Conservation (phyloP, 179 eudicot genomes). For the Drosera spatulata region DNA sequence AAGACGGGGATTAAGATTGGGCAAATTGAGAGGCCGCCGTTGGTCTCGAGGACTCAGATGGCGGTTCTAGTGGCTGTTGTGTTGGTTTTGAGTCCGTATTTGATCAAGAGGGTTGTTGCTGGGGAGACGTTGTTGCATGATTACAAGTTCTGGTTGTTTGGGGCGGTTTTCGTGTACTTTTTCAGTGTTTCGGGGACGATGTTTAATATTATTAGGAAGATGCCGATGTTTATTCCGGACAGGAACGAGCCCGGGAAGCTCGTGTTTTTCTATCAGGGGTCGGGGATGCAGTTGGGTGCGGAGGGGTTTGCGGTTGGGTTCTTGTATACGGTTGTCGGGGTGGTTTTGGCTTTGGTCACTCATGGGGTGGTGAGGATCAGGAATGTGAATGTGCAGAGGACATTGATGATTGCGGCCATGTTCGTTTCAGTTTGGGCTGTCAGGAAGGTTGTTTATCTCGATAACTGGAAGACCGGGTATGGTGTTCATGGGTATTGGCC, state of each 20-base stretch:
- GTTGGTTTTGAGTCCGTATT: slow-evolving; percentile 37
- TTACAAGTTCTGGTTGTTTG: slow-evolving; percentile 45
- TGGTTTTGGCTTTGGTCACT: slow-evolving; percentile 58
- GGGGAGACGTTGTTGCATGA: slow-evolving; percentile 68
- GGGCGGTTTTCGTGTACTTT: slow-evolving; percentile 67
- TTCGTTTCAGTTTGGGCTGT: slow-evolving; percentile 83
- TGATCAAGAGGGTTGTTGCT: slow-evolving; percentile 32
- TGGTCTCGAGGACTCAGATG: slow-evolving; percentile 41
- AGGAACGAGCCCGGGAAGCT: slow-evolving; percentile 55
- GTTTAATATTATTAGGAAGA: slow-evolving; percentile 77
- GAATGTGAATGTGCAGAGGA: slow-evolving; percentile 45
- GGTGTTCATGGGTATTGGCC: slow-evolving; percentile 86
- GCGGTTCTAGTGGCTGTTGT: slow-evolving; percentile 10
- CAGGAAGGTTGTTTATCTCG: slow-evolving; percentile 59
- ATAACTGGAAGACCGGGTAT: slow-evolving; percentile 99
- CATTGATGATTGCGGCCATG: slow-evolving; percentile 48
- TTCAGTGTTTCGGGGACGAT: slow-evolving; percentile 92
- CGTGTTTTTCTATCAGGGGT: slow-evolving; percentile 78
- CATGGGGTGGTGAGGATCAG: slow-evolving; percentile 56
- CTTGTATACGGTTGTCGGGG: slow-evolving; percentile 75
- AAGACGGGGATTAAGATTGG: slow-evolving; percentile 37
- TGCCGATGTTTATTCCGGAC: slow-evolving; percentile 79
- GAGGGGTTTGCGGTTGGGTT: slow-evolving; percentile 86
- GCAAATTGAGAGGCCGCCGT: slow-evolving; percentile 45
- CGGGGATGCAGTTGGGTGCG: slow-evolving; percentile 93